Evolutionary conservation across 805 yeast genomes (phyloP), one percentile per base, ranked within the genome.

Genomic region (Cyberlindnera sargentensis): DNA sequence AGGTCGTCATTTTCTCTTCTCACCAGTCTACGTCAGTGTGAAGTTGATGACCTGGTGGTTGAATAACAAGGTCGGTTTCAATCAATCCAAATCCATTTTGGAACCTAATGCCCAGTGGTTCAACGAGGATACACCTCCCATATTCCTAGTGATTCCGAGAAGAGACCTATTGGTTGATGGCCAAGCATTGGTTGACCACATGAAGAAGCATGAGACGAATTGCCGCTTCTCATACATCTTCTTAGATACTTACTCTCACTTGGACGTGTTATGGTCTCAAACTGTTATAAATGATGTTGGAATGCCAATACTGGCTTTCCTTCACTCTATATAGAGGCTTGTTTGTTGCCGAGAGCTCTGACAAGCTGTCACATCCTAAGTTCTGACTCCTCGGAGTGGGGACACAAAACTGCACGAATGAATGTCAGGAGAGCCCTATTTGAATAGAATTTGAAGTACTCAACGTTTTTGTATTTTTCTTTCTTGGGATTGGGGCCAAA

Each of bases 11-110:
- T 89, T 91, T 49, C 63, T 90, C 5, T 90, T 88, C 60, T 83
- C 95, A 3, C 96, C 96, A 0, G 86, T 84, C 5, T 84, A 77
- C 60, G 83, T 90, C 11, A 82, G 95, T 26, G 72, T 88, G 1
- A 78, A 80, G 50, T 68, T 86, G 45, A 89, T 91, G 95, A 72
- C 78, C 37, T 93, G 98, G 97, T 91, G 98, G 98, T 67, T 89
- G 23, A 78, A 80, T 36, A 55, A 53, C 25, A 62, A 57, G 65
- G 62, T 44, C 70, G 83, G 50, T 64, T 77, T 63, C 50, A 66
- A 57, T 43, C 43, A 43, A 6, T 56, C 67, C 3, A 60, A 61
- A n/a, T 50, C 58, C 8, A 70, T 80, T 49, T 72, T 84, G 53
- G 73, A 80, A 9, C 72, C 68, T 50, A 64, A 73, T 27, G 56